These are phyloP conservation scores for Lactarius evosmus DNA, from an alignment of 768 basidiomycete species.

Conservation along the genomic window DNA sequence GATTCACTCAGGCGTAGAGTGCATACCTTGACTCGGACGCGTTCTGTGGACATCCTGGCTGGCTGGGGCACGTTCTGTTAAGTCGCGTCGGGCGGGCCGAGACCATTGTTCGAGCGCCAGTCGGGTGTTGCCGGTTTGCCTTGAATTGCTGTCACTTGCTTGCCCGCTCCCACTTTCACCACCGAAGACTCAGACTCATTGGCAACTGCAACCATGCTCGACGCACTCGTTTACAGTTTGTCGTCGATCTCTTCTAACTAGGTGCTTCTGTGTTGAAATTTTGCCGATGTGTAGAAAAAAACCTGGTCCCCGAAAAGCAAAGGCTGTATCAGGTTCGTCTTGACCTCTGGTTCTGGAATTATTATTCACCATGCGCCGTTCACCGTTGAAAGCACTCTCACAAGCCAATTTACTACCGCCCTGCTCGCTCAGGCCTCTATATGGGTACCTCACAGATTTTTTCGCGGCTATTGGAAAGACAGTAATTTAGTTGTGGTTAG, in stretches of 20 bases:
- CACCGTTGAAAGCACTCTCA: constrained; percentile 37
- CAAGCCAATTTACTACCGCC: constrained; percentile 56
- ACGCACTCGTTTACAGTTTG: constrained; percentile 65
- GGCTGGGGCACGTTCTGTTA: constrained; percentile 11
- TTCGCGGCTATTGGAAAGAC: background rate
- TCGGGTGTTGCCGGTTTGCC: constrained; percentile 34
- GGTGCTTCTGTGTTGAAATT: background rate
- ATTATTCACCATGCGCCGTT: background rate
- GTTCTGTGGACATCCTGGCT: constrained; percentile 56
- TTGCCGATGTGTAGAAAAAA: constrained; percentile 48
- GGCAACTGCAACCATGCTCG: constrained; percentile 42
- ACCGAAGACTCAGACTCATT: constrained; percentile 8
- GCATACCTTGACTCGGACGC: constrained; percentile 77
- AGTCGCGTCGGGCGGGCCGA: background rate
- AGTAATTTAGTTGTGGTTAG: constrained; percentile 36
- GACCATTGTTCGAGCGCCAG: constrained; percentile 30
- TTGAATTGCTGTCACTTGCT: constrained; percentile 17
- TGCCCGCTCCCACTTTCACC: constrained; percentile 22
- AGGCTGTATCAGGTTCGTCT: constrained; percentile 59
- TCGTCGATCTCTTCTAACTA: constrained; percentile 6
- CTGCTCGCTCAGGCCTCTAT: constrained; percentile 60
- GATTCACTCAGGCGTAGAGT: constrained; percentile 17
- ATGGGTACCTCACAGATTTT: constrained; percentile 45
- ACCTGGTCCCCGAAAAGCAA: constrained; percentile 64
- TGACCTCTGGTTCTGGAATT: background rate